Evolutionary conservation across 345 rosid genomes (phyloP), one percentile per base, ranked within the genome.

Genomic region (Nasturtium officinale): DNA sequence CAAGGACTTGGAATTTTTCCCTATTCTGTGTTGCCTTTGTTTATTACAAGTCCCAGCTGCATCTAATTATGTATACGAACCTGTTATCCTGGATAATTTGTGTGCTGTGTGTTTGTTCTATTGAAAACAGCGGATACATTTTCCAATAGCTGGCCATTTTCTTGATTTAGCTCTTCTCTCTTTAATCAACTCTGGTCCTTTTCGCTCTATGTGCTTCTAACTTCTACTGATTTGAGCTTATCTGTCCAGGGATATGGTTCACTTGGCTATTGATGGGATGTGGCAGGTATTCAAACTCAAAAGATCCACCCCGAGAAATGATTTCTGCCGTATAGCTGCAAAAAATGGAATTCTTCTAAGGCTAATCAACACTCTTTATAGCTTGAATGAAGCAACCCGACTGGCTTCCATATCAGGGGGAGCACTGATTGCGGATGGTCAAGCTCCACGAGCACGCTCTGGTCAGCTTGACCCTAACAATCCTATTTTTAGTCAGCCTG

Each of bases 281-380:
- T 92, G 98, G 99, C 99, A 92, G 81, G 90, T 96, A 76, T 92
- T 92, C 84, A 91, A 91, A 85, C 98, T 91, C 78, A 96, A 89
- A 73, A 83, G 89, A 71, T 95, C 99, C 53, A 95, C 94, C 61
- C 96, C 98, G 20, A 92, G 87, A 81, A 95, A 95, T 35, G 99
- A 91, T 81, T 95, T 95, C 65, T 95, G 99, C 73, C 87, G 89
- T 30, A 88, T 95, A 53, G 99, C 98, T 76, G 98, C 99, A 18
- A 95, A 91, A 79, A 87, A 88, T 79, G 97, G 98, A 56, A 90
- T 91, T 77, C 78, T 95, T 56, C 78, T 78, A 46, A 85, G 99
- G 85, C 89, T 95, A 48, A 86, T 90, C 78, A 95, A 95, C 79
- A 91, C 99, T 45, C 97, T 95, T 50, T 83, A 95, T 76, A 95